Evolutionary conservation across 169 alveolate genomes (phyloP).

Genomic region (Plasmodium ovale): DNA sequence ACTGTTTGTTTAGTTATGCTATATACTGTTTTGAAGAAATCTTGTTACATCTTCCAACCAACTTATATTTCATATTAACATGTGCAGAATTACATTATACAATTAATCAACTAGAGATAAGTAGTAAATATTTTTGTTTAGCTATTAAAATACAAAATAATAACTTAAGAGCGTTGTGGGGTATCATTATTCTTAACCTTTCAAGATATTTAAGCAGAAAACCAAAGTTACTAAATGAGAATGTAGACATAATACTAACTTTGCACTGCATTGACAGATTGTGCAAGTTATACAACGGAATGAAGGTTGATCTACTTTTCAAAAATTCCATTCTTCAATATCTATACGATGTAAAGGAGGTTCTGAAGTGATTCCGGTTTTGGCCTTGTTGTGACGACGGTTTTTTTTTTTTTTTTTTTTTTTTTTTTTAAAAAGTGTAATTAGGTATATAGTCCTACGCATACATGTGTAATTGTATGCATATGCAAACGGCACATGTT

Average conservation of each 20-base stretch:
- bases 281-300: constrained; percentile 23
- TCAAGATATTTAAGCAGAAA: constrained; percentile 30
- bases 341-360: constrained; percentile 31
- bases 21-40: constrained; percentile 75
- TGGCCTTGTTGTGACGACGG: too few species aligned
- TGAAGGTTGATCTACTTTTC: constrained; percentile 15
- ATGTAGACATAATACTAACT: constrained; percentile 50
- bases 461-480: too few species aligned
- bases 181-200: constrained; percentile 37
- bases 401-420: not conserved
- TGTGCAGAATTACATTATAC: constrained; percentile 78
- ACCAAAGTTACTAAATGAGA: constrained; percentile 29
- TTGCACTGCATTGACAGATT: constrained; percentile 35
- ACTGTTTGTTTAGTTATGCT: constrained; percentile 57
- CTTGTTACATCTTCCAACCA: constrained; percentile 47
- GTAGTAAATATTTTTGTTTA: constrained; percentile 75
- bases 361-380: constrained; percentile 7
- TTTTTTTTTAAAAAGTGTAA: too few species aligned
- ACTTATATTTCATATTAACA: constrained; percentile 70
- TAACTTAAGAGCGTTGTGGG: constrained; percentile 77
- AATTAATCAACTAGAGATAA: constrained; percentile 37
- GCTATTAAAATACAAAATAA: constrained; percentile 64
- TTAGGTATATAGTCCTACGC: too few species aligned
- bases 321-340: constrained; percentile 52
- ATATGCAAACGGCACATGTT: too few species aligned